A percentile compares a stretch with the other conserved stretches of the same genome.
These are phyloP conservation scores for Fusarium proliferatum DNA, from an alignment of 2,329 filamentous ascomycete species.

Conservation along the genomic window DNA sequence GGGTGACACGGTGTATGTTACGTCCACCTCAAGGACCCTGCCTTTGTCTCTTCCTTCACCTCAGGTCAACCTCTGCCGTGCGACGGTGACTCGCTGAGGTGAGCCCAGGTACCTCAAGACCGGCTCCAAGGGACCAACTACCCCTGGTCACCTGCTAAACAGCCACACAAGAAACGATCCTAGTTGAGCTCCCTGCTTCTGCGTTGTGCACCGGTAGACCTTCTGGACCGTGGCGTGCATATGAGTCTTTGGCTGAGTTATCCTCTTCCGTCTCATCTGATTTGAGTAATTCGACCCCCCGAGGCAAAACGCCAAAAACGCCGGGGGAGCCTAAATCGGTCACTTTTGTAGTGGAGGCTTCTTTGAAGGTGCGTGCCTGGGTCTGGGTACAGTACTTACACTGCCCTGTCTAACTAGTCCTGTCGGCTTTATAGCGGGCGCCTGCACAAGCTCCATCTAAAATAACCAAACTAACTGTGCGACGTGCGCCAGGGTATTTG, in stretches of 20 bases:
- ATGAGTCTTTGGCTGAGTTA: background rate
- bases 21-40: conserved; percentile 16
- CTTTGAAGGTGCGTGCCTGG: background rate
- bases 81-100: conserved; percentile 30
- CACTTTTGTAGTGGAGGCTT: conserved; percentile 16
- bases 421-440: conserved; percentile 32
- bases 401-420: background rate
- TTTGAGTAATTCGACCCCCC: conserved; percentile 1
- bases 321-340: conserved; percentile 5
- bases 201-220: background rate
- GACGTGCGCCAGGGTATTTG: conserved; percentile 34
- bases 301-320: conserved; percentile 19
- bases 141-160: conserved; percentile 28
- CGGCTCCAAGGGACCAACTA: conserved; percentile 5
- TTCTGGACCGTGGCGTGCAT: conserved; percentile 13
- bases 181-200: background rate
- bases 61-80: conserved; percentile 21
- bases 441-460: conserved; percentile 28
- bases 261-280: background rate
- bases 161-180: conserved; percentile 1
- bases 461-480: conserved; percentile 27
- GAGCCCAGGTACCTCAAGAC: conserved; percentile 1
- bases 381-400: conserved; percentile 1
- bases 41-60: conserved; percentile 10
- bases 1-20: conserved; percentile 28